Evolutionary conservation across 2,329 filamentous ascomycete genomes (phyloP).

Genomic region (Venturiaceae sp.): DNA sequence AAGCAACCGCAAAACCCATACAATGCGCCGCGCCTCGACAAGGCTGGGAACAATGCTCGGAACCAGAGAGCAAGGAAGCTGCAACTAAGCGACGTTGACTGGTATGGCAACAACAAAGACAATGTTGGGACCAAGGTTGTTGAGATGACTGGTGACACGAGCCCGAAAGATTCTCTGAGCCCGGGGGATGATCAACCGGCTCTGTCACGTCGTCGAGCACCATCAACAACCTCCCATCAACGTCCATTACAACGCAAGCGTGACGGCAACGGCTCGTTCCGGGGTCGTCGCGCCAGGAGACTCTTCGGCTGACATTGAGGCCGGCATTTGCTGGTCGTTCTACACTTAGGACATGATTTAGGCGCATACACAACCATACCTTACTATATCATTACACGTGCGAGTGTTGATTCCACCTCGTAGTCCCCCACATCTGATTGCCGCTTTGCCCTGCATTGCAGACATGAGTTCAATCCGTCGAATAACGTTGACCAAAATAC

Average conservation of each 20-base stretch:
- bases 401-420: neutral
- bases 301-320: slow-evolving; percentile 1
- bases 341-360: slow-evolving; percentile 2
- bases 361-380: neutral
- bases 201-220: neutral
- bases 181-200: neutral
- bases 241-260: neutral
- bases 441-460: neutral
- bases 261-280: neutral
- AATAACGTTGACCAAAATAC: neutral
- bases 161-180: slow-evolving; percentile 1
- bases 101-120: slow-evolving; percentile 41
- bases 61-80: slow-evolving; percentile 81
- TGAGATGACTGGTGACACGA: neutral
- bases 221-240: neutral
- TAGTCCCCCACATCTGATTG: neutral
- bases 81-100: slow-evolving; percentile 94
- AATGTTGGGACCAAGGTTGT: neutral
- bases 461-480: neutral
- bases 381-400: neutral
- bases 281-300: neutral
- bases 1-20: slow-evolving; percentile 20
- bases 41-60: slow-evolving; percentile 53
- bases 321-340: neutral
- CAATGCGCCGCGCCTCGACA: slow-evolving; percentile 30